Base-by-base conservation (phyloP, 148 eudicot genomes). In the Salicornia ramosissima region DNA sequence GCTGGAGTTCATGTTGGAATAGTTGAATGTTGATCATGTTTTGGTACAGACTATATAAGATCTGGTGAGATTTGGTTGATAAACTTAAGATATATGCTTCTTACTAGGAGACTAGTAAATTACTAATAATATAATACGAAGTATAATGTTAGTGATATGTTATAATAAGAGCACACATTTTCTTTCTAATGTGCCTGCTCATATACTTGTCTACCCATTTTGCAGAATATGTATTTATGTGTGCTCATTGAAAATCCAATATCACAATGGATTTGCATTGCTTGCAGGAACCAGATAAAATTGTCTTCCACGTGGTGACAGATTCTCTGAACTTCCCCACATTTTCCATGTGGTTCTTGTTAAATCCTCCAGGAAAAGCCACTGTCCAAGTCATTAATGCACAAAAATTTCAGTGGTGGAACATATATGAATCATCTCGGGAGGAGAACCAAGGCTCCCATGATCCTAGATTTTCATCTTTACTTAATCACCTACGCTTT, bases 331-430 rank as follows among this genome's bases (percentile, higher is more conserved):
- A 89, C 80, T 82, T 84, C 64, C 91, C 88, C 43, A 91, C 90
- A 51, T 79, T 95, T 71, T 87, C 93, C 21, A 87, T 91, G 96
- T 95, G 99, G 99, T 95, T 95, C 81, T 79, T 91, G 67, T 66
- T 83, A 60, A 86, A 91, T 76, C 87, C 96, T 80, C 93, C 93
- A 25, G 84, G 82, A 50, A 85, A 86, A 79, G 92, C 96, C 74
- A 73, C 97, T 52, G 76, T 95, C 62, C 84, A 89, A 68, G 81
- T 95, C 69, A 82, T 85, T 67, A 95, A 84, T 73, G 74, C 76
- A 26, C 84, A 85, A 45, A 69, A 69, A 68, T 90, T 91, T 62
- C 79, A 75, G 68, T 82, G 85, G 87, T 73, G 87, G 66, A 52
- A 76, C 39, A 65, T 72, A 30, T 80, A 83, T 70, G 76, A 71